Evolutionary conservation across 2,329 filamentous ascomycete species (phyloP).

Genomic region (Thelonectria discophora): DNA sequence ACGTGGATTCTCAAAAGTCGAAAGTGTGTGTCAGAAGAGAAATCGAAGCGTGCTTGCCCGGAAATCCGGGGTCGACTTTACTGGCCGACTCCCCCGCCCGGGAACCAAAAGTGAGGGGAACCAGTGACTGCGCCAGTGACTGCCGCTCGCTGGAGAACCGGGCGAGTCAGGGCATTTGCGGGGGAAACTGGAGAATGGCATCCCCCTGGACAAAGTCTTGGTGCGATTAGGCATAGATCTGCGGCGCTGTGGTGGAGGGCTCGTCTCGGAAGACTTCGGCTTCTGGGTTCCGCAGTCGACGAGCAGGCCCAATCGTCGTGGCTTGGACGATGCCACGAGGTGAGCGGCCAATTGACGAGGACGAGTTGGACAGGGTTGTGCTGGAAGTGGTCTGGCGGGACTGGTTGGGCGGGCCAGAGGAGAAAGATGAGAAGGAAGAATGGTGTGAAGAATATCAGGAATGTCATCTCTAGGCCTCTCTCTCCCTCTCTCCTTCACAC

Average conservation of each 20-base stretch:
- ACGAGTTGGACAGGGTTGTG: not conserved
- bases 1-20: not conserved
- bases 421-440: not conserved
- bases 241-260: not conserved
- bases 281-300: not conserved
- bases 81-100: not conserved
- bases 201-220: not conserved
- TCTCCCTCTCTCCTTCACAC: too few species aligned
- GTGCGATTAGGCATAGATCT: not conserved
- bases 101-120: not conserved
- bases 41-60: not conserved
- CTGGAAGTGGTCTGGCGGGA: not conserved
- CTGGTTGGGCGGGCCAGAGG: not conserved
- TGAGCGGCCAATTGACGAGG: not conserved
- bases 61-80: slow-evolving; percentile 8
- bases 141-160: too few species aligned
- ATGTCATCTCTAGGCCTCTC: too few species aligned
- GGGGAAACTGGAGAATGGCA: not conserved
- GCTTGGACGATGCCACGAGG: not conserved
- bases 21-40: not conserved
- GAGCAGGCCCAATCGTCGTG: not conserved
- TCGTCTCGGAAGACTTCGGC: not conserved
- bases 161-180: not conserved
- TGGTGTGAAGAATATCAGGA: not conserved
- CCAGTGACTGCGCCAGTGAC: too few species aligned